Evolutionary conservation across 352 stramenopile genomes (phyloP).

Genomic region (Pythium volutum): DNA sequence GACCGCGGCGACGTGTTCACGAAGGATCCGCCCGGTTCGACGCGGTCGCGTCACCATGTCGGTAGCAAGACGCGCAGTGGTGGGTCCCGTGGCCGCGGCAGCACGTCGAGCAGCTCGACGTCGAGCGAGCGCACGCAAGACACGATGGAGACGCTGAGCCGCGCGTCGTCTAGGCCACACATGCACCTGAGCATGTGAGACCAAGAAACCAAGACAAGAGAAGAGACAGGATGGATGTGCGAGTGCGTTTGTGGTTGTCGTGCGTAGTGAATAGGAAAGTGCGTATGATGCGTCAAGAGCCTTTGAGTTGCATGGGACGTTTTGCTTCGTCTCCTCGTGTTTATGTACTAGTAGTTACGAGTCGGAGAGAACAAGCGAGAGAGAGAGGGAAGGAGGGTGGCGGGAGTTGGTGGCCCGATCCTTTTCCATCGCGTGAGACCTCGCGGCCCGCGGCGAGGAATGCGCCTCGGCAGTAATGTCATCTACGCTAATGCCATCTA

Average conservation of each 20-base stretch:
- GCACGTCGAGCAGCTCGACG: conserved; percentile 16
- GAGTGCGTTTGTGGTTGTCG: not conserved
- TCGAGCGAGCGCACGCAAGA: conserved; percentile 27
- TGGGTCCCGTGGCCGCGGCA: not conserved
- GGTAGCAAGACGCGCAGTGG: not conserved
- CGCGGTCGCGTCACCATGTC: not conserved
- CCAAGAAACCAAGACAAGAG: not conserved
- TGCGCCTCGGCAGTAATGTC: no score
- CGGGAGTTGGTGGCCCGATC: not conserved
- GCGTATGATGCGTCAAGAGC: no score
- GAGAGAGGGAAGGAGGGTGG: not conserved
- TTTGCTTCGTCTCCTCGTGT: no score
- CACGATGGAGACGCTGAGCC: conserved; percentile 14
- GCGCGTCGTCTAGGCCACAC: conserved; percentile 18
- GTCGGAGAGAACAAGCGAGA: not conserved
- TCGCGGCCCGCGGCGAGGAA: not conserved
- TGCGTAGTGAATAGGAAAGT: no score
- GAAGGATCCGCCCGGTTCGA: conserved; percentile 5
- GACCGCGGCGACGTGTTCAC: conserved; percentile 10
- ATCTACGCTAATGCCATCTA: no score
- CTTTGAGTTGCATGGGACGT: no score
- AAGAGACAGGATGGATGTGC: not conserved
- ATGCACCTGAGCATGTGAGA: conserved; percentile 10
- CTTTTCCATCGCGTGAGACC: not conserved
- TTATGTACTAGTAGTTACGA: no score